These are phyloP conservation scores for Gracilaria domingensis DNA, from an alignment of 23 red algal species.

Conservation along the genomic window DNA sequence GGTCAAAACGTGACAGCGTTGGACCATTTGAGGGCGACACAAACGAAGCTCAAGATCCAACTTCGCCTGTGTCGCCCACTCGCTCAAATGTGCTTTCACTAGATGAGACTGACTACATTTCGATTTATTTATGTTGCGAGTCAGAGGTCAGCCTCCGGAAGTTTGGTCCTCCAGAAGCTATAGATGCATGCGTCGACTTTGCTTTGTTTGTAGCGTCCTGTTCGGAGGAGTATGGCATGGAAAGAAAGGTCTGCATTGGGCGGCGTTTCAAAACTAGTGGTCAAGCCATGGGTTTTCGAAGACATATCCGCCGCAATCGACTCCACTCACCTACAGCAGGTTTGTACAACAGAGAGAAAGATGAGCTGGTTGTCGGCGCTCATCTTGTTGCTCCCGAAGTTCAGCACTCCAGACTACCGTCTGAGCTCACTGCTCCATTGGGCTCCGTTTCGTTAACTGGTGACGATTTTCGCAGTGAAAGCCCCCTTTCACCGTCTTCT, in stretches of 20 bases:
- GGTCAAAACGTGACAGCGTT: background rate
- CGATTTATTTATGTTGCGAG: slow-evolving; percentile 65
- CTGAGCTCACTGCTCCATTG: slow-evolving; percentile 5
- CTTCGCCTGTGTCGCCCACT: slow-evolving; percentile 20
- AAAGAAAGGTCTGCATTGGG: slow-evolving; percentile 58
- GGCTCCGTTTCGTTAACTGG: slow-evolving; percentile 31
- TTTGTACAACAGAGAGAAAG: slow-evolving; percentile 61
- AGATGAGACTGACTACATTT: slow-evolving; percentile 62
- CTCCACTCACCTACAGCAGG: slow-evolving; percentile 41
- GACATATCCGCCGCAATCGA: slow-evolving; percentile 41
- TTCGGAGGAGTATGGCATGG: slow-evolving; percentile 68
- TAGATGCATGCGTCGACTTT: slow-evolving; percentile 63
- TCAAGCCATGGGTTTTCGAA: slow-evolving; percentile 68
- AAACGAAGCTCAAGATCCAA: background rate
- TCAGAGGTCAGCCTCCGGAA: slow-evolving; percentile 23
- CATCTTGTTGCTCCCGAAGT: slow-evolving; percentile 58
- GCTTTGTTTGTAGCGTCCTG: slow-evolving; percentile 54
- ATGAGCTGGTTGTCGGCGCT: slow-evolving; percentile 71
- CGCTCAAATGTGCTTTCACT: background rate
- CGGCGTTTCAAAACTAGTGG: slow-evolving; percentile 48
- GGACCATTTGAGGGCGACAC: slow-evolving; percentile 10
- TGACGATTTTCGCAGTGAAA: slow-evolving; percentile 59
- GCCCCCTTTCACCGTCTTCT: slow-evolving; percentile 33
- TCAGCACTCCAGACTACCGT: slow-evolving; percentile 9
- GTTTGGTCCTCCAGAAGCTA: background rate